These are phyloP conservation scores for Heterobasidion annosum DNA, from an alignment of 1,284 basidiomycete genomes.

Conservation along the genomic window DNA sequence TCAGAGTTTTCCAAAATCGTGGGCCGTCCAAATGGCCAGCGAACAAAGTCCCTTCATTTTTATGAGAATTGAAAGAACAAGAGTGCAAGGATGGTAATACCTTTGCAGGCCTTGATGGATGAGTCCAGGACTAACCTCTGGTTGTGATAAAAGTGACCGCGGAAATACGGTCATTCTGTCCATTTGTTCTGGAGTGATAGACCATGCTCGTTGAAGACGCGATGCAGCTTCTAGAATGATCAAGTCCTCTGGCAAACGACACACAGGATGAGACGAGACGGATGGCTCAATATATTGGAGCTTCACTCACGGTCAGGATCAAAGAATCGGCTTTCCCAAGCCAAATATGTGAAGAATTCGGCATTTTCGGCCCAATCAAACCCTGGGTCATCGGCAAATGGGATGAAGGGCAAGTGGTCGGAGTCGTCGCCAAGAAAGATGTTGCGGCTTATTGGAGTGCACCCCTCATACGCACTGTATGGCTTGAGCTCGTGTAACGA, in stretches of 20 bases:
- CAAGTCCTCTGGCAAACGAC: slow-evolving; percentile 28
- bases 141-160: slow-evolving; percentile 16
- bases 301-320: slow-evolving; percentile 37
- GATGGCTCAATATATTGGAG: background rate
- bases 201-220: slow-evolving; percentile 23
- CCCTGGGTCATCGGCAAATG: slow-evolving; percentile 38
- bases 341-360: slow-evolving; percentile 27
- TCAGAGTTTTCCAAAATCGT: background rate
- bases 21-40: background rate
- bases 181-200: slow-evolving; percentile 26
- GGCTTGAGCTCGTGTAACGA: too few relatives aligned
- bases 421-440: slow-evolving; percentile 44
- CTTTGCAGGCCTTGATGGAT: slow-evolving; percentile 20
- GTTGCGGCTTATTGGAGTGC: slow-evolving; percentile 32
- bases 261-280: background rate
- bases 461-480: slow-evolving; percentile 30
- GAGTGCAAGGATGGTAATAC: slow-evolving; percentile 14
- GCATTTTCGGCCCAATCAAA: slow-evolving; percentile 31
- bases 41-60: background rate
- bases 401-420: slow-evolving; percentile 39
- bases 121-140: slow-evolving; percentile 15
- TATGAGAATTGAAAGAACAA: background rate
- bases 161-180: slow-evolving; percentile 30
- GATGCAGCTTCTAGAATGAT: slow-evolving; percentile 32
- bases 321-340: slow-evolving; percentile 28